Evolutionary conservation across 129 eudicot genomes (phyloP).

Genomic region (sunflower (Helianthus annuus)): HanXRQr2.0-SUNRISE NC_035440.2:378275-378774

Average conservation of each 20-base stretch:
- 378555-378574: conserved; percentile 70
- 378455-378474: no score
- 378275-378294: no score
- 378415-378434: conserved; percentile 72
- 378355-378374: conserved; percentile 63
- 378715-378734: conserved; percentile 69
- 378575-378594: conserved; percentile 54
- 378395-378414: conserved; percentile 84
- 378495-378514: conserved; percentile 47
- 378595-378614: background rate
- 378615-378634: no score
- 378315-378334: conserved; percentile 18
- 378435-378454: no score
- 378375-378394: conserved; percentile 44
- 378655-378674: conserved; percentile 60
- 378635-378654: no score
- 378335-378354: conserved; percentile 60
- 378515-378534: conserved; percentile 58
- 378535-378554: conserved; percentile 90
- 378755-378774: background rate
- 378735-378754: conserved; percentile 11
- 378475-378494: no score
- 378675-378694: conserved; percentile 99
- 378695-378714: conserved; percentile 92
- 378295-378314: background rate